Conservation (phyloP, 1,139 yeast genomes). For the Scheffersomyces titani region DNA sequence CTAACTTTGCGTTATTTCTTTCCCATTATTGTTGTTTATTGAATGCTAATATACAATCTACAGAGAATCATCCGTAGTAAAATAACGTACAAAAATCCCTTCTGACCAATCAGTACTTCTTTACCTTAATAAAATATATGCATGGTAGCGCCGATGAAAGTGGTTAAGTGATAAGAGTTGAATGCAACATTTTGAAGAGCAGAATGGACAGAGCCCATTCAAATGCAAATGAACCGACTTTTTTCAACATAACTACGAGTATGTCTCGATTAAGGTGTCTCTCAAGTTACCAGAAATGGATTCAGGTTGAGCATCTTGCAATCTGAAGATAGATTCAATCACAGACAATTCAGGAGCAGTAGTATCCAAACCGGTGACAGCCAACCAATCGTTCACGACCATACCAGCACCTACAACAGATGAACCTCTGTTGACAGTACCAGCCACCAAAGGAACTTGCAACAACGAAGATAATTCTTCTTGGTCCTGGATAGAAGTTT, state of each 20-base stretch:
- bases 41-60: conserved; percentile 5
- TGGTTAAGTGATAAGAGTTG: background rate
- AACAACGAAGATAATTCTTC: conserved; percentile 93
- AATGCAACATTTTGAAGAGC: background rate
- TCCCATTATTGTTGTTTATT: background rate
- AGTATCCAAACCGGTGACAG: conserved; percentile 95
- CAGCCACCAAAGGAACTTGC: conserved; percentile 98
- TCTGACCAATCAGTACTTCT: background rate
- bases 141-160: background rate
- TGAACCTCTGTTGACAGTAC: conserved; percentile 97
- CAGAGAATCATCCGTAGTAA: background rate
- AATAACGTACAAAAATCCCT: background rate
- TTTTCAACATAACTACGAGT: conserved; percentile 31
- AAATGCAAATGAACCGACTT: conserved; percentile 1
- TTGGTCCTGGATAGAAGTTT: conserved; percentile 95
- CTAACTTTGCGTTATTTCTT: background rate
- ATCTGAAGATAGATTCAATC: conserved; percentile 90
- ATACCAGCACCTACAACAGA: conserved; percentile 98
- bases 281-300: conserved; percentile 81
- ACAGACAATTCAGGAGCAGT: conserved; percentile 98
- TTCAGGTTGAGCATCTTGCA: conserved; percentile 87
- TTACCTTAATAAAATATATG: background rate
- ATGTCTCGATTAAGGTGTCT: conserved; percentile 89
- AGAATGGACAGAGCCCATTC: background rate
- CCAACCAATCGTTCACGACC: conserved; percentile 98